These are phyloP conservation scores for Colletotrichum liaoningense DNA, from an alignment of 2,329 filamentous ascomycete species.

Conservation along the genomic window DNA sequence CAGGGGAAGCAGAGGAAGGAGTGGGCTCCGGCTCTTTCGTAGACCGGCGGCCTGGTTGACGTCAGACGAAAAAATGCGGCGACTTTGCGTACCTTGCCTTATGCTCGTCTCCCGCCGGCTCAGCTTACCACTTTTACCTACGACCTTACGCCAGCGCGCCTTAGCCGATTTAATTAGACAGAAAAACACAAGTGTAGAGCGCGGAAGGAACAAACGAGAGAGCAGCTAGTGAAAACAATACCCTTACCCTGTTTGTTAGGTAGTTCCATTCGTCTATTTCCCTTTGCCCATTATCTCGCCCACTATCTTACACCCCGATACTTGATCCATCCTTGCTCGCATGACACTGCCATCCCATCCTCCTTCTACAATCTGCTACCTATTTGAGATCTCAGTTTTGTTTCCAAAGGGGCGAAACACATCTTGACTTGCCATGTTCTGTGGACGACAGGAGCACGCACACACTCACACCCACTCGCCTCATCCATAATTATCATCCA, in stretches of 20 bases:
- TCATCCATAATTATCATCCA: neutral
- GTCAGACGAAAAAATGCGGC: conserved; percentile 33
- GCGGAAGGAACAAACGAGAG: neutral
- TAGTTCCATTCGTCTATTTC: neutral
- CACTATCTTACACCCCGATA: neutral
- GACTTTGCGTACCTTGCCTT: neutral
- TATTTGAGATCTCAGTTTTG: conserved; percentile 18
- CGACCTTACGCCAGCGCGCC: neutral
- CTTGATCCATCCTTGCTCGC: conserved; percentile 9
- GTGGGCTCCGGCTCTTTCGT: conserved; percentile 14
- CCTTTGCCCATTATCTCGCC: neutral
- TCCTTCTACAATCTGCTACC: conserved; percentile 12
- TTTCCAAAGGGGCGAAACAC: conserved; percentile 28
- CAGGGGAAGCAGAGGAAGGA: neutral
- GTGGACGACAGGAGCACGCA: neutral
- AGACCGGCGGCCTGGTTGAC: conserved; percentile 22
- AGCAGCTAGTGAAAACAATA: neutral
- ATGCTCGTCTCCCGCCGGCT: neutral
- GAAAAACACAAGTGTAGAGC: conserved; percentile 6
- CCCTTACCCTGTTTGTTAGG: neutral
- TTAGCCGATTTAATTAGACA: neutral
- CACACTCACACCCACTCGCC: neutral
- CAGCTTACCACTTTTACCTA: too few species aligned
- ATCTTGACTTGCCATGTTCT: conserved; percentile 3
- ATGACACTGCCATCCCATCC: conserved; percentile 29